Base-by-base conservation (phyloP, 2,329 filamentous ascomycete genomes). In the Alternaria triticina region DNA sequence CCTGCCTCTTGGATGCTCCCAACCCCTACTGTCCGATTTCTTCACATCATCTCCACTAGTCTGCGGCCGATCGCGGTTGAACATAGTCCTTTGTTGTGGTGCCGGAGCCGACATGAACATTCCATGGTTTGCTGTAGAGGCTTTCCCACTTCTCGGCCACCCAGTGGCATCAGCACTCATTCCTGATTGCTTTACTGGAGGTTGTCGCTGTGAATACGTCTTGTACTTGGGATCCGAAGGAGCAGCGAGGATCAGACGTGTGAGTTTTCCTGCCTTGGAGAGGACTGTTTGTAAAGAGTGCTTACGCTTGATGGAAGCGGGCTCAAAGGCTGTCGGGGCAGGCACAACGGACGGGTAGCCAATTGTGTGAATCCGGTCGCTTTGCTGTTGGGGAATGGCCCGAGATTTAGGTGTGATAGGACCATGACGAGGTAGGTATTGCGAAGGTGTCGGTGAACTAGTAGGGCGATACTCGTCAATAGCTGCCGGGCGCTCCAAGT, bases 161-260 rank as follows among this genome's bases (percentile, higher is more conserved):
- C 51, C 57, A 17, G 23, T 52, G 8, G 51, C 27, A 27, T 60
- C 57, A 13, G 51, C 51, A 3, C 61, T 49, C 46, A 63, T 44
- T 28, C 61, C 36, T 4, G n/a, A 6, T 4, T 23, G 30, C 15
- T 33, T 28, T 10, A 23, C 6, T 3, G 49, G 56, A 12, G 59
- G 55, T 5, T 66, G 36, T 7, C 54, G 60, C 10, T 23, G 57
- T n/a, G 67, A 67, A 28, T 52, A 52, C 8, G 65, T 66, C 23
- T 70, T 70, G 3, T 57, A 47, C 9, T 57, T 59, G 15, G 59
- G 47, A 17, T 67, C 57, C 3, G 59, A 60, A 3, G 70, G 66
- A 17, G 61, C 60, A 9, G 65, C 57, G n/a, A 74, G 62, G 7
- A 71, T 27, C 22, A 58, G 62, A 12, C 71, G 67, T 6, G 62